phyloP scores from a whole-genome alignment of 2,329 filamentous ascomycete genomes.

The Akanthomyces lecanii region DNA sequence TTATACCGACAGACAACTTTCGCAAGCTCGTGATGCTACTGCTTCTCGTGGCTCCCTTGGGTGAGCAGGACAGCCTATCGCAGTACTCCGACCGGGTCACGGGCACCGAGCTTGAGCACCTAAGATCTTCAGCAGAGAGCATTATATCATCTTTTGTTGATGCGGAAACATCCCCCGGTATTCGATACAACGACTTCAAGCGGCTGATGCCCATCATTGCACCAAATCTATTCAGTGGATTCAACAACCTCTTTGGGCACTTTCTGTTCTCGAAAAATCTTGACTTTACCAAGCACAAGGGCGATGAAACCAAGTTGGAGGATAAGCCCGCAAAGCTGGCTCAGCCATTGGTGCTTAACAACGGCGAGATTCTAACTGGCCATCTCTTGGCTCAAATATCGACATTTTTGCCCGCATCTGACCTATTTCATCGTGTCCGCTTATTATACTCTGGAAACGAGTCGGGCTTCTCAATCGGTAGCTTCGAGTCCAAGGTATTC shows the following conservation, averaged over 20 bases:
- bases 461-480: constrained; percentile 72
- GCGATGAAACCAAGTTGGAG: constrained; percentile 22
- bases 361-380: constrained; percentile 60
- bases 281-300: constrained; percentile 55
- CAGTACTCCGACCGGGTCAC: constrained; percentile 54
- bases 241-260: constrained; percentile 67
- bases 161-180: constrained; percentile 58
- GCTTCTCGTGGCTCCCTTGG: constrained; percentile 61
- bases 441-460: constrained; percentile 66
- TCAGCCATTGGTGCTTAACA: constrained; percentile 48
- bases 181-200: constrained; percentile 60
- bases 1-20: constrained; percentile 71
- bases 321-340: constrained; percentile 25
- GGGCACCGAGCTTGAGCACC: constrained; percentile 51
- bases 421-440: constrained; percentile 62
- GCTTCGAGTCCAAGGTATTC: constrained; percentile 70
- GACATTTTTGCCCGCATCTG: constrained; percentile 63
- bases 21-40: constrained; percentile 67
- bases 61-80: constrained; percentile 61
- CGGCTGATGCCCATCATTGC: constrained; percentile 55
- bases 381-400: constrained; percentile 65
- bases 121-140: constrained; percentile 59
- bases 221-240: constrained; percentile 63
- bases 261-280: constrained; percentile 72
- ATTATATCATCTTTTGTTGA: constrained; percentile 63